Base-by-base conservation (phyloP, 495 filamentous ascomycete genomes). In the Corynascus novoguineensis region DNA sequence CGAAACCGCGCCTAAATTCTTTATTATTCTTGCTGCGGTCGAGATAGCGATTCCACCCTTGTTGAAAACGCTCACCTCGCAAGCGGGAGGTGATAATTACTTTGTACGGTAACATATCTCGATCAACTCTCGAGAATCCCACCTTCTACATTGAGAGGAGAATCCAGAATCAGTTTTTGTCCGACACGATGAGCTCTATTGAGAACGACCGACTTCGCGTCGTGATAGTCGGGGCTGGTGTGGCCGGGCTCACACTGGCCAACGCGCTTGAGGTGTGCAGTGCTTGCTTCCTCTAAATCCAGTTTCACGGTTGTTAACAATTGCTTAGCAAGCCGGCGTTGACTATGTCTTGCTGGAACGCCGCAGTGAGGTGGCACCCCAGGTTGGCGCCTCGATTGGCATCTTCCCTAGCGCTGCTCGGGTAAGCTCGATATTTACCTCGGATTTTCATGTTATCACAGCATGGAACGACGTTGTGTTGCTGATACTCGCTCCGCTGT, bases 331-430 rank as follows among this genome's bases (percentile, higher is more conserved):
- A 60, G 63, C 40, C 1, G 47, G 47, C 5, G 29, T 65, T 15
- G 57, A 62, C 17, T 65, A 58, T 41, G 44, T 65, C 3, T 38
- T 65, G 6, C 60, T 65, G 12, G 63, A 65, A 28, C 49, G 57
- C 21, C 57, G 63, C 1, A 6, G 27, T 12, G 44, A 60, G n/a
- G 14, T 65, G 6, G 63, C 60, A 0, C 57, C 60, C 5, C 37
- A 62, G 10, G 34, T 58, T 9, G 63, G 63, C 21, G 63, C 63
- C 15, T 60, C 54, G 2, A 65, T 65, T 42, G 57, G 42, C 50
- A 52, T 65, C 5, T 37, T 58, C 12, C 32, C 60, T 11, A 60
- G 46, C n/a, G 63, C 51, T 6, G 58, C 55, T 24, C 53, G 62
- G 7, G 62, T 64, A 25, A 47, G 57, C n/a, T n/a, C n/a, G n/a